phyloP scores from a whole-genome alignment of 176 grass and related monocot genomes.

The Thinopyrum elongatum region DNA sequence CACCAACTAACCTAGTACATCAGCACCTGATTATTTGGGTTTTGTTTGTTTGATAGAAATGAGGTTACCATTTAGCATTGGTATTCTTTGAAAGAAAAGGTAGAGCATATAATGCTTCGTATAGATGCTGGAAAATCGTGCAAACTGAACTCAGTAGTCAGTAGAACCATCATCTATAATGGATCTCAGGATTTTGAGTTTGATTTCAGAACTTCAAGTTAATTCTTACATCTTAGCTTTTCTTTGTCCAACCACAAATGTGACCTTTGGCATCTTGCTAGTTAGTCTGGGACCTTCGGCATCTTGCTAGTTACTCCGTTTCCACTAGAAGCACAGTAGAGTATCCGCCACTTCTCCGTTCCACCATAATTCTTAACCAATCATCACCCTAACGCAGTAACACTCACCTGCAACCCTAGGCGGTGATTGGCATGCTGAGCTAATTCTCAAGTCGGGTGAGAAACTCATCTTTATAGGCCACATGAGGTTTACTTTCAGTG shows the following conservation, averaged over 20 bases:
- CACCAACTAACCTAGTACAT: neutral
- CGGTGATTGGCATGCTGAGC: neutral
- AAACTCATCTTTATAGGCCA: neutral
- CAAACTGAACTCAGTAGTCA: neutral
- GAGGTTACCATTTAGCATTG: neutral
- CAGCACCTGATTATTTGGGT: neutral
- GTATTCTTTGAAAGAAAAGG: neutral
- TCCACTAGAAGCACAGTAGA: neutral
- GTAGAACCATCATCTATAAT: too few relatives aligned
- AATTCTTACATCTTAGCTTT: neutral
- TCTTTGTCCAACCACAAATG: neutral
- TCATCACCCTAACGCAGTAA: neutral
- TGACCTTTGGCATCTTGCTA: neutral
- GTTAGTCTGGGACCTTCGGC: neutral
- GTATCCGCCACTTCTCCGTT: neutral
- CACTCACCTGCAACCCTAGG: neutral
- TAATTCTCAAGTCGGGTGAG: neutral
- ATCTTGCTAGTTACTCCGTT: neutral
- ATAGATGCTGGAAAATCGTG: neutral
- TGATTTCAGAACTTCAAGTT: neutral
- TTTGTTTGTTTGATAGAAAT: conserved; percentile 4
- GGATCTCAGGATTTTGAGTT: neutral
- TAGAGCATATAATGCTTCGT: neutral
- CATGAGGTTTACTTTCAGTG: neutral
- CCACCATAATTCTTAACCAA: neutral